Percentiles rank a stretch among this genome's conserved stretches.
Evolutionary conservation across 345 rosid species (phyloP).

Genomic region (Camelina sativa): DNA sequence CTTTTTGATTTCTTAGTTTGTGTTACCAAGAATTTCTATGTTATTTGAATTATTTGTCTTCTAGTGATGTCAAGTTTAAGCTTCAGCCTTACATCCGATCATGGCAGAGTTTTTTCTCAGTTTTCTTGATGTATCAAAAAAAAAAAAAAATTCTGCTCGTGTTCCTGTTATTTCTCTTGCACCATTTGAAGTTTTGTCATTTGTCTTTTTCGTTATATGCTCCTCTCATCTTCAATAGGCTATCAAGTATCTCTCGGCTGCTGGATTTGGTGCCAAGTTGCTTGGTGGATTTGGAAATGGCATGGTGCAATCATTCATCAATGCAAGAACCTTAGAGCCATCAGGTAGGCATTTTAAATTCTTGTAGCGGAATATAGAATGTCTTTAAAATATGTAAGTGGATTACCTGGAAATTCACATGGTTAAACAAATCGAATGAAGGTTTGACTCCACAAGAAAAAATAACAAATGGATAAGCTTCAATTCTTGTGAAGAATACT

Average conservation of each 20-base stretch:
- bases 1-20: conserved; percentile 2
- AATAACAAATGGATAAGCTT: background rate
- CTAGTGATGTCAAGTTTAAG: conserved; percentile 30
- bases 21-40: conserved; percentile 19
- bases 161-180: conserved; percentile 21
- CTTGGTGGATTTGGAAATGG: conserved; percentile 92
- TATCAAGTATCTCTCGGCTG: conserved; percentile 92
- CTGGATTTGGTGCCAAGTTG: conserved; percentile 97
- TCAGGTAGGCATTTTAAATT: conserved; percentile 53
- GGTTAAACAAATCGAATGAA: background rate
- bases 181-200: conserved; percentile 15
- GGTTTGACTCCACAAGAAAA: background rate
- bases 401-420: background rate
- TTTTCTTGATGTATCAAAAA: conserved; percentile 21
- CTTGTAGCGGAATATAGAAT: background rate
- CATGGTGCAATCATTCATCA: conserved; percentile 92
- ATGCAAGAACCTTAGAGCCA: conserved; percentile 82
- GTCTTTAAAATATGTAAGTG: background rate
- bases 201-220: conserved; percentile 36
- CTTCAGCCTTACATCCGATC: conserved; percentile 23
- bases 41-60: conserved; percentile 19
- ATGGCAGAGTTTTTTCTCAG: conserved; percentile 32
- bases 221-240: conserved; percentile 56
- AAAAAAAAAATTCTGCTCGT: conserved; percentile 2
- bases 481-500: conserved; percentile 13